Evolutionary conservation across 441 rosid species (phyloP).

Genomic region (California macrophylla): DNA sequence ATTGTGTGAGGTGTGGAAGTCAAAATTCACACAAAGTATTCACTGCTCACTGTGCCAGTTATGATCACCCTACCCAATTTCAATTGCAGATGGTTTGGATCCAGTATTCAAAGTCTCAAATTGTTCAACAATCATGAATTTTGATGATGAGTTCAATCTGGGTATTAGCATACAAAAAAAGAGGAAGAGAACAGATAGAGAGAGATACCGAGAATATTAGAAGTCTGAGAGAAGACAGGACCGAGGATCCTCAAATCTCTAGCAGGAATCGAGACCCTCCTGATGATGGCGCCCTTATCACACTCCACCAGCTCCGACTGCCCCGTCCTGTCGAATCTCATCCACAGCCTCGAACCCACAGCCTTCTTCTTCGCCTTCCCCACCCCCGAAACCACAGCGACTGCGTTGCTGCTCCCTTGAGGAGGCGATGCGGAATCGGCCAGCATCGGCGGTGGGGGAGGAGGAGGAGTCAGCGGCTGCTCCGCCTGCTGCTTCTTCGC

Average conservation of each 20-base stretch:
- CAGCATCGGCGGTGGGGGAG: conserved; percentile 1
- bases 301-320: conserved; percentile 75
- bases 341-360: conserved; percentile 74
- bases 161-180: neutral
- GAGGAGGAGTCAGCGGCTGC: neutral
- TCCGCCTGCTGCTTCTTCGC: neutral
- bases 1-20: neutral
- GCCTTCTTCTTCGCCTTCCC: conserved; percentile 65
- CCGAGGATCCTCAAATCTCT: conserved; percentile 92
- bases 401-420: neutral
- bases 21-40: neutral
- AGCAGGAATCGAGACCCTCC: conserved; percentile 67
- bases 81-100: neutral
- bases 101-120: neutral
- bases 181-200: neutral
- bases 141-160: neutral
- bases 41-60: neutral
- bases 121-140: neutral
- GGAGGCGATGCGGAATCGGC: conserved; percentile 2
- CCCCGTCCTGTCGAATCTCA: conserved; percentile 71
- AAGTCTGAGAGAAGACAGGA: conserved; percentile 81
- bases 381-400: conserved; percentile 11
- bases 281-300: conserved; percentile 70
- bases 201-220: conserved; percentile 69
- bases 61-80: neutral